These are phyloP conservation scores for Penicillium coprophilum DNA, from an alignment of 495 filamentous ascomycete genomes.

Conservation along the genomic window DNA sequence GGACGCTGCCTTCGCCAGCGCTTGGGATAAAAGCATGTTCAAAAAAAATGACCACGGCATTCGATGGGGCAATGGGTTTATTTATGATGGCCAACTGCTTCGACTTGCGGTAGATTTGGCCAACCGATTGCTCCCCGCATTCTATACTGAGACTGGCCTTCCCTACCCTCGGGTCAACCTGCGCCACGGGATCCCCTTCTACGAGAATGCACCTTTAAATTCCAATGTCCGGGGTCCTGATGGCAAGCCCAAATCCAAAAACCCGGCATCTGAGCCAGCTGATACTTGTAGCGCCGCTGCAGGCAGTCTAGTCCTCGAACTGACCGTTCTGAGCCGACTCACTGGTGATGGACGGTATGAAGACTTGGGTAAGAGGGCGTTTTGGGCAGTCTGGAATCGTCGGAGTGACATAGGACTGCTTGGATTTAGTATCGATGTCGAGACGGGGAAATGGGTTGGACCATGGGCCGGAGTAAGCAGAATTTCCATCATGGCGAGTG, in stretches of 20 bases:
- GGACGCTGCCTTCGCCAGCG: constrained; percentile 36
- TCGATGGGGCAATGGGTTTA: constrained; percentile 69
- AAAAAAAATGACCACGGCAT: constrained; percentile 51
- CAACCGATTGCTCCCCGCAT: constrained; percentile 81
- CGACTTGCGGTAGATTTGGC: constrained; percentile 82
- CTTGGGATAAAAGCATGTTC: constrained; percentile 41
- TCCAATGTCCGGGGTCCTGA: constrained; percentile 10
- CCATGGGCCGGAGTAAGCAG: constrained; percentile 68
- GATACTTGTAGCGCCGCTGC: constrained; percentile 97
- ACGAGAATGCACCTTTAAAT: constrained; percentile 74
- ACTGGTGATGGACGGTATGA: constrained; percentile 87
- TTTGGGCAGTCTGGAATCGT: constrained; percentile 90
- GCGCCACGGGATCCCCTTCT: constrained; percentile 88
- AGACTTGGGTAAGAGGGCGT: constrained; percentile 82
- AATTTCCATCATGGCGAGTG: neutral
- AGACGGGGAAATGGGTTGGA: constrained; percentile 85
- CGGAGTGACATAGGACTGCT: constrained; percentile 85
- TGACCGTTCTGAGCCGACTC: constrained; percentile 83
- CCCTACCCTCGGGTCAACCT: constrained; percentile 96
- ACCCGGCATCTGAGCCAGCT: constrained; percentile 65
- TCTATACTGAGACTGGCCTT: constrained; percentile 83
- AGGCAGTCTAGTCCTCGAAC: constrained; percentile 89
- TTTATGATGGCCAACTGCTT: constrained; percentile 88
- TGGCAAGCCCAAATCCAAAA: constrained; percentile 19
- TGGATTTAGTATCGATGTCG: constrained; percentile 88